Evolutionary conservation across 2,329 filamentous ascomycete species (phyloP).

Genomic region (Aspergillus sp.): DNA sequence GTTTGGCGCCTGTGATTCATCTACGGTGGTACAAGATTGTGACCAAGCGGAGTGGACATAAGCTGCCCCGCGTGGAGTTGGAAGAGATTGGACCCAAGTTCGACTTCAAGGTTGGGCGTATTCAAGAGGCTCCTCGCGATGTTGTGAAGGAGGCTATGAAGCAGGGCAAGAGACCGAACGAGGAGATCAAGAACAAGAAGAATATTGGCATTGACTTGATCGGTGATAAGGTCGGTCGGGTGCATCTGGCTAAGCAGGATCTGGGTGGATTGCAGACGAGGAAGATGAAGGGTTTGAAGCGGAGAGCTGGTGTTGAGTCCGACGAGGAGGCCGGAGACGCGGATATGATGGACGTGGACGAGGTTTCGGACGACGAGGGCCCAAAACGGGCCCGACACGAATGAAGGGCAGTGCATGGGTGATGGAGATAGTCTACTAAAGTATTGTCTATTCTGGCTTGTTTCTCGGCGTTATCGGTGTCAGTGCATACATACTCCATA

Average conservation of each 20-base stretch:
- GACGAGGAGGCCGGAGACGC: constrained; percentile 53
- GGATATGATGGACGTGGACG: constrained; percentile 50
- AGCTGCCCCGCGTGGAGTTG: constrained; percentile 84
- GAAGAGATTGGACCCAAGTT: constrained; percentile 95
- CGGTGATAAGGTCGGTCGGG: constrained; percentile 93
- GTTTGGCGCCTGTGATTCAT: constrained; percentile 49
- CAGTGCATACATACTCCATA: background rate
- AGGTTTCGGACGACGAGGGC: constrained; percentile 36
- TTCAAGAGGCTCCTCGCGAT: constrained; percentile 73
- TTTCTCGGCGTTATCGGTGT: constrained; percentile 2
- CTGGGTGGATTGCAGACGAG: constrained; percentile 83
- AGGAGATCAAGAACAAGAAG: constrained; percentile 75
- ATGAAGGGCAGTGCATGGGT: constrained; percentile 15
- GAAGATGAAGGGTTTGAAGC: constrained; percentile 99
- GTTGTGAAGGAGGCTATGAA: constrained; percentile 89
- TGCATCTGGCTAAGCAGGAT: constrained; percentile 90
- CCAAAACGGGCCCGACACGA: constrained; percentile 34
- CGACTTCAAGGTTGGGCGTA: constrained; percentile 82
- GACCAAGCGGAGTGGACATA: constrained; percentile 84
- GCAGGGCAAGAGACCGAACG: constrained; percentile 67
- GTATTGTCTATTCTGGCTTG: constrained; percentile 22
- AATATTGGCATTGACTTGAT: constrained; percentile 89
- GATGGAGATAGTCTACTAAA: background rate
- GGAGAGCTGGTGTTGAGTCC: constrained; percentile 64
- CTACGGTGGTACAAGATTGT: constrained; percentile 81